These are phyloP conservation scores for Xylaria hypoxylon DNA, from an alignment of 2,329 filamentous ascomycete species.

Conservation along the genomic window DNA sequence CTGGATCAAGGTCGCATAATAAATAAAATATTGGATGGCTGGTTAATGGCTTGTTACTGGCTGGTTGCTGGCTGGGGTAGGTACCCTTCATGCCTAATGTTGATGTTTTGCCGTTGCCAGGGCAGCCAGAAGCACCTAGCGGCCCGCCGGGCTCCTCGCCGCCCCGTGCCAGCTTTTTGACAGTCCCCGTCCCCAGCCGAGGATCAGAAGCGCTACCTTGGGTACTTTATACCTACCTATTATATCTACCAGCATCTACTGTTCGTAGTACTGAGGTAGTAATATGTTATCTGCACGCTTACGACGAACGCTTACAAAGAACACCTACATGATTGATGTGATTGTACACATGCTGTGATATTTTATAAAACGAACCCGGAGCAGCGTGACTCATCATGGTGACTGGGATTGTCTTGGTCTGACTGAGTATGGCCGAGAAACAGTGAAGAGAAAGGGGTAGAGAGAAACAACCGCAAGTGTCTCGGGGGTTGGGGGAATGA, in stretches of 20 bases:
- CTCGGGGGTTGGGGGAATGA: not conserved
- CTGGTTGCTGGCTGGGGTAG: too few species aligned
- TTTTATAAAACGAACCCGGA: not conserved
- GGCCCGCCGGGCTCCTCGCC: conserved; percentile 23
- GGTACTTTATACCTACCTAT: not conserved
- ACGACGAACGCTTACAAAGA: too few species aligned
- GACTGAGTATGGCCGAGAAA: not conserved
- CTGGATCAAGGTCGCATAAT: conserved; percentile 29
- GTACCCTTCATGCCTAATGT: conserved; percentile 40
- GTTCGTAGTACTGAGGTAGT: not conserved
- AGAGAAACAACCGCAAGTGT: too few species aligned
- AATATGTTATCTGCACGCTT: too few species aligned
- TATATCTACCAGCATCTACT: not conserved
- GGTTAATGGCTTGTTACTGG: conserved; percentile 37
- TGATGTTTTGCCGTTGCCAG: conserved; percentile 44
- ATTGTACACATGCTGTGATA: too few species aligned
- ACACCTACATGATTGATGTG: too few species aligned
- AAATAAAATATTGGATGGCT: conserved; percentile 37
- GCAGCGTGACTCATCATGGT: not conserved
- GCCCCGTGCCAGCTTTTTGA: conserved; percentile 3
- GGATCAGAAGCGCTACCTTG: not conserved
- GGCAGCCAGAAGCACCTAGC: conserved; percentile 43
- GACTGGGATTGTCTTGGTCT: not conserved
- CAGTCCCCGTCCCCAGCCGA: not conserved
- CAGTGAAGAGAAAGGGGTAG: not conserved